Evolutionary conservation across 768 basidiomycete species (phyloP), one percentile per base, ranked within the genome.

Genomic region (Coprinellus micaceus): DNA sequence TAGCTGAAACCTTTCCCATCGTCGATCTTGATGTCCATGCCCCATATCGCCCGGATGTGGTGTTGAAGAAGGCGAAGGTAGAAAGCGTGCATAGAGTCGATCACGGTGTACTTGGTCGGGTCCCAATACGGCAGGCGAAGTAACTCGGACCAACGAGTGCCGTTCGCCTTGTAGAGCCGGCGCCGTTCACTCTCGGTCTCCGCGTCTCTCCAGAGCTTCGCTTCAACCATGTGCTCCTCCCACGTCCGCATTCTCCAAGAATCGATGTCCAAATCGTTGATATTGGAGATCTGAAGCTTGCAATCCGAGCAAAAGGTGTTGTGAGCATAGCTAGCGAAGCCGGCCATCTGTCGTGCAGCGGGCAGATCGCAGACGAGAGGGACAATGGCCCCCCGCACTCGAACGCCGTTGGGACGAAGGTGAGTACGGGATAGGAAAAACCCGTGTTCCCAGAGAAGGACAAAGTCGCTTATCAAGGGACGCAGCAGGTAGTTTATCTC

Each of bases 381-480:
- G 15, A 68, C 59, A 0, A 75, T 3, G 4, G 67, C 67, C 21
- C 54, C 49, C 3, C 56, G 58, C n/a, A 73, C 61, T 2, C 63
- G 53, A 1, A 65, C 49, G 2, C 74, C 73, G 13, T 26, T 3
- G 0, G 52, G 41, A 40, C 62, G 52, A 2, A 11, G 2, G 0
- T 13, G 5, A 0, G 70, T 74, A 4, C 44, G 5, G 0, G 65
- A 41, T 6, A 66, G 56, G 41, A 56, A 64, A 6, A 72, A 29
- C 2, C 74, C 72, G 2, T 52, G 13, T 10, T 57, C 1, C 69
- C 71, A 78, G 3, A 70, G 56, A 0, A 43, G 13, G 0, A 70
- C 44, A 1, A 77, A 60, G 22, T 72, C 67, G 40, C 72, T 65
- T 11, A 78, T 65, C 9, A 77, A 64, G 1, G 70, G 72, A 0